Evolutionary conservation across 2,329 filamentous ascomycete genomes (phyloP).

Genomic region (Aphanoascus verrucosus): DNA sequence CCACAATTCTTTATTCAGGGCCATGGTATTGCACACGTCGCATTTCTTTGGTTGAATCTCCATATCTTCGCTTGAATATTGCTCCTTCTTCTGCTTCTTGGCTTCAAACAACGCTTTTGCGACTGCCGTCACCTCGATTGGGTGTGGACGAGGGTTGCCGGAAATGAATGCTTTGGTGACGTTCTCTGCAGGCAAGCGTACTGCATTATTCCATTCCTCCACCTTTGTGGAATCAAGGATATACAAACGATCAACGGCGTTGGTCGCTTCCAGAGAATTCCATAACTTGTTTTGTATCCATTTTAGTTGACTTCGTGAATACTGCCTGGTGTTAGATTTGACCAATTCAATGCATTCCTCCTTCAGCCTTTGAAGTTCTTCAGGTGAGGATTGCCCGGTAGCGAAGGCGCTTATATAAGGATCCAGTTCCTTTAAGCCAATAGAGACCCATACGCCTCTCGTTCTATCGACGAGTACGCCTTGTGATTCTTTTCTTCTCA

Average conservation of each 20-base stretch:
- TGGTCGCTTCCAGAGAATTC: conserved; percentile 51
- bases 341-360: conserved; percentile 58
- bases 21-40: conserved; percentile 54
- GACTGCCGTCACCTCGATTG: conserved; percentile 47
- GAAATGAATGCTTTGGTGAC: conserved; percentile 55
- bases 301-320: conserved; percentile 69
- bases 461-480: conserved; percentile 56
- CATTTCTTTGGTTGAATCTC: conserved; percentile 49
- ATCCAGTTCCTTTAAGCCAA: conserved; percentile 87
- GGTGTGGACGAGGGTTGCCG: conserved; percentile 44
- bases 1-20: conserved; percentile 39
- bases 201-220: conserved; percentile 49
- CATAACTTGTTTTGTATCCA: conserved; percentile 83
- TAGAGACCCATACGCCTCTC: conserved; percentile 89
- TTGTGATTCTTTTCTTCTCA: conserved; percentile 34
- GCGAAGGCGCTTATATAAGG: conserved; percentile 50
- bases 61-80: conserved; percentile 34
- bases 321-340: conserved; percentile 74
- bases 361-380: conserved; percentile 47
- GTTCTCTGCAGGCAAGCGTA: conserved; percentile 53
- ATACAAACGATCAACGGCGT: conserved; percentile 51
- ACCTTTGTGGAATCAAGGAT: conserved; percentile 70
- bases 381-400: conserved; percentile 18
- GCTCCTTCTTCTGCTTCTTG: conserved; percentile 40
- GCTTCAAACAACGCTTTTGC: conserved; percentile 49